Percentiles rank a stretch among this genome's conserved stretches.
These are phyloP conservation scores for Cronartium ribicola DNA, from an alignment of 1,284 basidiomycete genomes.

Conservation along the genomic window DNA sequence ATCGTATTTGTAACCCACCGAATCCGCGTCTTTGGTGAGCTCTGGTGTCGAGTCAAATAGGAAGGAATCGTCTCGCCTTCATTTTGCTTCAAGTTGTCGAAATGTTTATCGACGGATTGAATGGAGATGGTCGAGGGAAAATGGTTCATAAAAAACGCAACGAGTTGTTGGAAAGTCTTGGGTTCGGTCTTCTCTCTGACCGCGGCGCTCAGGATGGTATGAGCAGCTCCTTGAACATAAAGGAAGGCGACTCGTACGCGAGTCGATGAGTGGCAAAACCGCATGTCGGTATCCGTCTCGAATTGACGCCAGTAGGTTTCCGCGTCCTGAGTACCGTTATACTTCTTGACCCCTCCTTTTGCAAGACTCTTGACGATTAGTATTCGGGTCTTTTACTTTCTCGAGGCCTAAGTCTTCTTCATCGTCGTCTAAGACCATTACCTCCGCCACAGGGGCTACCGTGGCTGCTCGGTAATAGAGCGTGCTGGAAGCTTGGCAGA, in stretches of 20 bases:
- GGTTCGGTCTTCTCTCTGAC: not conserved
- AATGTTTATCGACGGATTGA: not conserved
- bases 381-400: not conserved
- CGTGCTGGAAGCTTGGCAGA: not conserved
- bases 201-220: not conserved
- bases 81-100: not conserved
- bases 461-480: not conserved
- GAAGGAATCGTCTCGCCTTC: not conserved
- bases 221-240: not conserved
- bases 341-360: not conserved
- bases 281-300: not conserved
- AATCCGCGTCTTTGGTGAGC: not conserved
- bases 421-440: not conserved
- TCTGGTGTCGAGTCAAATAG: not conserved
- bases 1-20: not conserved
- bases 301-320: not conserved
- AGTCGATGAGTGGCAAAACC: not conserved
- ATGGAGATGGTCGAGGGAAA: not conserved
- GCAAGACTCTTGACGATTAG: not conserved
- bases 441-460: not conserved
- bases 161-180: not conserved
- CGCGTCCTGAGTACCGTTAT: not conserved
- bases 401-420: too few species aligned
- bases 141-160: not conserved
- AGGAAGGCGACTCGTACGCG: not conserved